These are phyloP conservation scores for Phytophthora podocarpi DNA, from an alignment of 352 stramenopile species.

Conservation along the genomic window DNA sequence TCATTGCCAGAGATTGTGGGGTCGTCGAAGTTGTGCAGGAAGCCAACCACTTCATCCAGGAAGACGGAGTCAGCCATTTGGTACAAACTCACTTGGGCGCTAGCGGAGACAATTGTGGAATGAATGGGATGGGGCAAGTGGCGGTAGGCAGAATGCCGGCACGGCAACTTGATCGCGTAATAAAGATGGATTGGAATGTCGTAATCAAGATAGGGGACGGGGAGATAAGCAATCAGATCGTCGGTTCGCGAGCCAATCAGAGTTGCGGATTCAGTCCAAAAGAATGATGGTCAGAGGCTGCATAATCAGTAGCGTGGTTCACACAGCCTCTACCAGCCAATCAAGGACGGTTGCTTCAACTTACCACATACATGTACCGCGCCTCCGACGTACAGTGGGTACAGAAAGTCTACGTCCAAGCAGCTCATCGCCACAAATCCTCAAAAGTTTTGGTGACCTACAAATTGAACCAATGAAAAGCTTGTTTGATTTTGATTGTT, in stretches of 20 bases:
- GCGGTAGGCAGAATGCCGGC: not conserved
- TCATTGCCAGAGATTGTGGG: slow-evolving; percentile 11
- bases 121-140: not conserved
- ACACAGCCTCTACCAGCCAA: too few relatives aligned
- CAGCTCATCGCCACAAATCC: too few relatives aligned
- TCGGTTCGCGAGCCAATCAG: slow-evolving; percentile 1
- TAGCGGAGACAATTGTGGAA: slow-evolving; percentile 16
- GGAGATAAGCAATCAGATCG: slow-evolving; percentile 11
- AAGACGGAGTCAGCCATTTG: slow-evolving; percentile 27
- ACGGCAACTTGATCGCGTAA: slow-evolving; percentile 21
- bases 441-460: too few relatives aligned
- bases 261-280: not conserved
- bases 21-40: too few relatives aligned
- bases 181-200: not conserved
- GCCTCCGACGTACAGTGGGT: not conserved
- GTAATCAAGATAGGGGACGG: slow-evolving; percentile 16
- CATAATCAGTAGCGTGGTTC: not conserved
- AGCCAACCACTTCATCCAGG: too few relatives aligned
- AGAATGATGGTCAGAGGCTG: slow-evolving; percentile 24
- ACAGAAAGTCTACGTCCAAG: too few relatives aligned
- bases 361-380: too few relatives aligned
- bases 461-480: too few relatives aligned
- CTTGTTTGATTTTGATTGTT: too few relatives aligned
- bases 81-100: not conserved
- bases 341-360: too few relatives aligned